Base-by-base conservation (phyloP, 1,139 yeast species). In the Yamadazyma epiphylla region DNA sequence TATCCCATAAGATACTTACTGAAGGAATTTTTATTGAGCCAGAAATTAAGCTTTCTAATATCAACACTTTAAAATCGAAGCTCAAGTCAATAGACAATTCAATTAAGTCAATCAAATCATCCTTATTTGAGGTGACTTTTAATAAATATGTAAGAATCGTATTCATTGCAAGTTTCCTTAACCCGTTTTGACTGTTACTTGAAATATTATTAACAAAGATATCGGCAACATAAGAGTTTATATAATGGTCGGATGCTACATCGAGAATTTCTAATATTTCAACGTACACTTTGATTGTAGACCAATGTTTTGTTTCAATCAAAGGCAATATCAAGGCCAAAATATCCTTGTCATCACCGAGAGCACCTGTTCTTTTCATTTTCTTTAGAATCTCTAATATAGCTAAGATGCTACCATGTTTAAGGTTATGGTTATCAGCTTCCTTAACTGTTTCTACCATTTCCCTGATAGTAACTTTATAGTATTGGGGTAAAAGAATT, bases 361-460 rank as follows among this genome's bases (percentile, higher is more conserved):
- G 14, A 11, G 21, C 5, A 5, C 12, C 10, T 9, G n/a, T 5
- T 20, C 26, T 22, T 37, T 42, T 16, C 29, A 34, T 5, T 20
- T 28, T 22, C 37, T 42, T 16, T 29, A 34, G 17, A 53, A 46
- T 39, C 55, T 64, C 42, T 49, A 58, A 16, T 64, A 53, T 6
- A 15, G 83, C 77, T 25, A 80, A 42, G 10, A 79, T 48, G 11
- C 55, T 49, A 1, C 94, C 94, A 49, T 83, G 94, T 0, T 68
- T 45, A 26, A 53, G 54, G 45, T 83, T 81, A 30, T 24, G 22
- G 11, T 30, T 29, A 11, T 14, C 19, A 6, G 29, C 11, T 20
- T 43, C 9, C 36, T 27, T 17, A 51, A 42, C 5, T 48, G 49
- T 1, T 49, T 55, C 14, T 55, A 52, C 7, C 58, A 51, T 2